Conservation (phyloP, 2,329 filamentous ascomycete genomes). For the Cryphonectria parasitica region DNA sequence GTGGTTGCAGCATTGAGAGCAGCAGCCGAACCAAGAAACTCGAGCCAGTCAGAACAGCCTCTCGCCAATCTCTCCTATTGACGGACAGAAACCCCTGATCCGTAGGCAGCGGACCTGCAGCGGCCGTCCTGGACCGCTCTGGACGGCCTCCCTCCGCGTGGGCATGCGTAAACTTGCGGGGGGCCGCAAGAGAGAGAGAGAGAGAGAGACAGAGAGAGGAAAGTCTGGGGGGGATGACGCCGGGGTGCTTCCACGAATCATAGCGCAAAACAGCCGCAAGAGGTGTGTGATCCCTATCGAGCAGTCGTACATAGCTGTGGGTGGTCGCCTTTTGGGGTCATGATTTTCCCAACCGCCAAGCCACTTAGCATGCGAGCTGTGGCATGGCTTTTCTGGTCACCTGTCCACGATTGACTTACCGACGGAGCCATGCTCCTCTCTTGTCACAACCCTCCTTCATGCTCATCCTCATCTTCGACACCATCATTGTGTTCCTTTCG, state of each 20-base stretch:
- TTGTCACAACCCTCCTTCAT: not conserved
- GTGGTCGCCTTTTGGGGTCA: not conserved
- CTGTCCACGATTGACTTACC: not conserved
- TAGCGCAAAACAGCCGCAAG: conserved; percentile 9
- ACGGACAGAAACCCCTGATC: conserved; percentile 20
- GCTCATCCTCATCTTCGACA: conserved; percentile 1
- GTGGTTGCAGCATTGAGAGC: conserved; percentile 25
- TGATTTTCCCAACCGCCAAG: not conserved
- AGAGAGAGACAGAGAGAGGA: too few species aligned
- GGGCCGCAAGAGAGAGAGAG: too few species aligned
- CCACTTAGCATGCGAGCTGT: not conserved
- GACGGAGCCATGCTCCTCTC: not conserved
- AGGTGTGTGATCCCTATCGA: not conserved
- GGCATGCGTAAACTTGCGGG: not conserved
- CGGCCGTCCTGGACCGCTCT: not conserved
- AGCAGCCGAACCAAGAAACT: conserved; percentile 6
- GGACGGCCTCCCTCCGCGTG: conserved; percentile 5
- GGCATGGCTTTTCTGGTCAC: not conserved
- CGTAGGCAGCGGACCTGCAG: conserved; percentile 20
- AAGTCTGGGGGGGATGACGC: not conserved
- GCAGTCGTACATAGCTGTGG: not conserved
- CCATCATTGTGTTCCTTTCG: not conserved
- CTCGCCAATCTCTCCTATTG: conserved; percentile 16
- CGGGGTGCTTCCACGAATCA: conserved; percentile 25
- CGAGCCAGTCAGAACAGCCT: conserved; percentile 24